phyloP scores from a whole-genome alignment of 1,139 yeast genomes.

The Yamadazyma buinensis region DNA sequence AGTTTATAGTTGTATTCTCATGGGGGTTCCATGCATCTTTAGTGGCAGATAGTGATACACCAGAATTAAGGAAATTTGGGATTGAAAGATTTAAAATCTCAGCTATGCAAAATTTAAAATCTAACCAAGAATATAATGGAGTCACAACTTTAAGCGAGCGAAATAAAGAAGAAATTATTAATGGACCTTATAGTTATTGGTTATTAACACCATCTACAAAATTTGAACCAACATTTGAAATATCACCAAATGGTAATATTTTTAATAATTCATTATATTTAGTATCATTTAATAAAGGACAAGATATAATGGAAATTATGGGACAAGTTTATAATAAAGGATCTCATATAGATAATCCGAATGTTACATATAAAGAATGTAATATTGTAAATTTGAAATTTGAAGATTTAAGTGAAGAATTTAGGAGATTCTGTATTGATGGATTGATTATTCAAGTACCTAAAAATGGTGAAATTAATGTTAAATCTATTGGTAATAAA shows the following conservation, averaged over 20 bases:
- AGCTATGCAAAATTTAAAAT: slow-evolving; percentile 49
- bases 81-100: slow-evolving; percentile 66
- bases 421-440: slow-evolving; percentile 51
- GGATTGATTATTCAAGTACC: slow-evolving; percentile 42
- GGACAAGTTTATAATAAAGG: slow-evolving; percentile 52
- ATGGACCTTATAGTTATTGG: slow-evolving; percentile 62
- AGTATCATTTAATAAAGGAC: slow-evolving; percentile 47
- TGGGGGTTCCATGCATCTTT: slow-evolving; percentile 87
- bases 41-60: slow-evolving; percentile 75
- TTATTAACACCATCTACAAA: slow-evolving; percentile 57
- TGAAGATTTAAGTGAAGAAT: slow-evolving; percentile 14
- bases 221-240: slow-evolving; percentile 65
- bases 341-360: slow-evolving; percentile 27
- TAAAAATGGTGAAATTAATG: slow-evolving; percentile 15
- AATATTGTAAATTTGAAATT: slow-evolving; percentile 25
- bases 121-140: slow-evolving; percentile 51
- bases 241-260: slow-evolving; percentile 68
- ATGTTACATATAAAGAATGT: slow-evolving; percentile 38
- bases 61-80: slow-evolving; percentile 63
- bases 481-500: slow-evolving; percentile 13
- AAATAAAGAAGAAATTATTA: slow-evolving; percentile 6
- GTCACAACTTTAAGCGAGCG: slow-evolving; percentile 15
- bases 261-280: slow-evolving; percentile 49
- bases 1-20: slow-evolving; percentile 67
- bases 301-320: slow-evolving; percentile 53